A percentile compares a stretch with the other conserved stretches of the same genome.
phyloP scores from a whole-genome alignment of 768 basidiomycete species.

The Roridomyces roridus region DNA sequence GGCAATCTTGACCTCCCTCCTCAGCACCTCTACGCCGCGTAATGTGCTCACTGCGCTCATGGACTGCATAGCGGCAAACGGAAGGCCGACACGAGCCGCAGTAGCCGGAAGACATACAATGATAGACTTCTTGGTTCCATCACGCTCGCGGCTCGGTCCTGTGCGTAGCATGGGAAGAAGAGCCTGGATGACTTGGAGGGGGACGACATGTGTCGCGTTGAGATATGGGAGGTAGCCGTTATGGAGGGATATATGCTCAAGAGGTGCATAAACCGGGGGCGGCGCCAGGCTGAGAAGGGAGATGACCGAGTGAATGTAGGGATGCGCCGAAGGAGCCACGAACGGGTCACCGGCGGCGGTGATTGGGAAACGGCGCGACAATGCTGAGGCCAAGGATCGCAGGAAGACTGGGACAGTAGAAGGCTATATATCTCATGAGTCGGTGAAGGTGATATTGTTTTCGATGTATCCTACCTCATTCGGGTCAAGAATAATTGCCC shows the following conservation, averaged over 20 bases:
- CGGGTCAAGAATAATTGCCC: slow-evolving; percentile 83
- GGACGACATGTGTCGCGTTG: slow-evolving; percentile 75
- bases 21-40: slow-evolving; percentile 74
- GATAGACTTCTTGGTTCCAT: slow-evolving; percentile 63
- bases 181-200: slow-evolving; percentile 77
- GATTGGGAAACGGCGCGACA: slow-evolving; percentile 85
- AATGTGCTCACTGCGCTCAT: slow-evolving; percentile 81
- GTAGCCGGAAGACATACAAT: slow-evolving; percentile 79
- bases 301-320: slow-evolving; percentile 79
- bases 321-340: slow-evolving; percentile 64
- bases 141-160: slow-evolving; percentile 59
- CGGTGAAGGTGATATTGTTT: too few species aligned
- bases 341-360: slow-evolving; percentile 83
- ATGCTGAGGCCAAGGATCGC: slow-evolving; percentile 78
- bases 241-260: slow-evolving; percentile 73
- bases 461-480: slow-evolving; percentile 57
- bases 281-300: slow-evolving; percentile 70
- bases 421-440: slow-evolving; percentile 54
- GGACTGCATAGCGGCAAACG: slow-evolving; percentile 67
- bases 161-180: slow-evolving; percentile 79
- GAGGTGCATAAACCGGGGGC: slow-evolving; percentile 56
- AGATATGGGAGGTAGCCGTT: slow-evolving; percentile 74
- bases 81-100: slow-evolving; percentile 76
- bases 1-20: slow-evolving; percentile 71
- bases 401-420: slow-evolving; percentile 77